These are phyloP conservation scores for Rheum nobile DNA, from an alignment of 148 eudicot genomes.

Conservation along the genomic window DNA sequence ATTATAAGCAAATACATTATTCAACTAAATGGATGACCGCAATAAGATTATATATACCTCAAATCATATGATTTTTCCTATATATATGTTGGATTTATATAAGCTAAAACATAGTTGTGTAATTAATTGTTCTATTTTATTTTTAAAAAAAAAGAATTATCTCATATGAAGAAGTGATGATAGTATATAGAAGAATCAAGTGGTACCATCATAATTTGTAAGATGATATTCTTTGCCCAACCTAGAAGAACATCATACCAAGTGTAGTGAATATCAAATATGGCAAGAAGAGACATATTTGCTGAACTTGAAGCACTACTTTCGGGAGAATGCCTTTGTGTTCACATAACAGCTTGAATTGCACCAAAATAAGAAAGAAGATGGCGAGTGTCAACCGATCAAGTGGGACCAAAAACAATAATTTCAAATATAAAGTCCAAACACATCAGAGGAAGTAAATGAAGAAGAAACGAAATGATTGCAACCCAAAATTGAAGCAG, in stretches of 20 bases:
- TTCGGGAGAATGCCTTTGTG: slow-evolving; percentile 84
- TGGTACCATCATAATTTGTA: neutral
- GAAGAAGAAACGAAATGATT: too few species aligned
- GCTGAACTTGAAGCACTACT: slow-evolving; percentile 56
- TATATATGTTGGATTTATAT: too few species aligned
- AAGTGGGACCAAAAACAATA: neutral
- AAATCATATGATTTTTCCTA: too few species aligned
- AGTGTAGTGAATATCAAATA: neutral
- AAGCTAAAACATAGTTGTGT: too few species aligned
- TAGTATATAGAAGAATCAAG: neutral
- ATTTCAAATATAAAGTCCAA: neutral
- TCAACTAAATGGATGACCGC: too few species aligned
- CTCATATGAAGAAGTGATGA: too few species aligned
- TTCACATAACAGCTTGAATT: slow-evolving; percentile 61
- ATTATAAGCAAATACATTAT: too few species aligned
- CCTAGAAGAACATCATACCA: neutral
- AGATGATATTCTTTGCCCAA: neutral
- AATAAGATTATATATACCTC: too few species aligned
- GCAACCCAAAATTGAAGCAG: too few species aligned
- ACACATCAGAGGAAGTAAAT: too few species aligned
- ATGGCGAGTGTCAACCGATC: neutral
- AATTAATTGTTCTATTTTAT: too few species aligned
- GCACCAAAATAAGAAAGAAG: slow-evolving; percentile 14
- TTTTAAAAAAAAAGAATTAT: too few species aligned
- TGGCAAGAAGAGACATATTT: slow-evolving; percentile 35